Evolutionary conservation across 2,329 filamentous ascomycete species (phyloP).

Genomic region (Verticillium zaregamsianum): DNA sequence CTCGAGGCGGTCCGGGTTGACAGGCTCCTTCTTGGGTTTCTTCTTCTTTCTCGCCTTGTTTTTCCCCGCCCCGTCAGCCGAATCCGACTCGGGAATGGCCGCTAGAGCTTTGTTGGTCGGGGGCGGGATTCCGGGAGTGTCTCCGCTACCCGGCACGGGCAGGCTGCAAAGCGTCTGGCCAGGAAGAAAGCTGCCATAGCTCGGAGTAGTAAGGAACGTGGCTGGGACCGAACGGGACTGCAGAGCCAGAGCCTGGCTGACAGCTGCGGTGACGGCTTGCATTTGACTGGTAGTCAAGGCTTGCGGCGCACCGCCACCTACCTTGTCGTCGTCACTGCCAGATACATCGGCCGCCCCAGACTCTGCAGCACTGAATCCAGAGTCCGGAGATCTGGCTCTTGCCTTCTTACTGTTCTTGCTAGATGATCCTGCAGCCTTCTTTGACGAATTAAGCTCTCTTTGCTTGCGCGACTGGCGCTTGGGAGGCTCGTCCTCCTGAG

Average conservation of each 20-base stretch:
- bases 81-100: neutral
- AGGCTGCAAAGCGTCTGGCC: neutral
- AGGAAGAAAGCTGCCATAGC: neutral
- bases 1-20: slow-evolving; percentile 15
- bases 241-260: neutral
- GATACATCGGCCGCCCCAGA: neutral
- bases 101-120: neutral
- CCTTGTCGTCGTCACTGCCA: neutral
- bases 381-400: neutral
- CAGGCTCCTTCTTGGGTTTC: neutral
- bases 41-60: neutral
- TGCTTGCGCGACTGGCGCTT: neutral
- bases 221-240: neutral
- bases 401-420: neutral
- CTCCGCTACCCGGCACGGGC: neutral
- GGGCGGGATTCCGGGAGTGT: neutral
- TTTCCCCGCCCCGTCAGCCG: neutral
- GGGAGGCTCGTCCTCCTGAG: neutral
- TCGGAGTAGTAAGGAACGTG: neutral
- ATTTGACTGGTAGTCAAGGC: neutral
- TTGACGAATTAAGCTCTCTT: neutral
- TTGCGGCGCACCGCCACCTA: neutral
- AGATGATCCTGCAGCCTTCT: neutral
- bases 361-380: neutral
- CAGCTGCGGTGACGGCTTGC: neutral